Conservation (phyloP, 2,329 filamentous ascomycete species). For the Cladosporium cucumerinum region DNA sequence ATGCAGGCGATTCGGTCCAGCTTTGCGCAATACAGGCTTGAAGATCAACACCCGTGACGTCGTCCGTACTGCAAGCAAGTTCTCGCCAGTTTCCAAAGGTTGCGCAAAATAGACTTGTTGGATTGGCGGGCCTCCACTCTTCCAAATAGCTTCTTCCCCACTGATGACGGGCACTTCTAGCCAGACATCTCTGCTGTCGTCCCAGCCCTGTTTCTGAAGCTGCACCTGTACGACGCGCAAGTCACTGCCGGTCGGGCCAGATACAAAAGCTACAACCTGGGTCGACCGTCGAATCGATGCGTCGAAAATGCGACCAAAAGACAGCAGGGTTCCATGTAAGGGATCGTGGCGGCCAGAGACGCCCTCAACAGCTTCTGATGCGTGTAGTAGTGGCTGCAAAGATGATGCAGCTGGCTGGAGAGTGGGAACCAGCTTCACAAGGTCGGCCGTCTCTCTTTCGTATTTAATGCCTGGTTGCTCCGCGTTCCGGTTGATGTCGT, state of each 20-base stretch:
- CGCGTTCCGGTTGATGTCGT: background rate
- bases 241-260: slow-evolving; percentile 58
- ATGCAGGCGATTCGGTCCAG: slow-evolving; percentile 39
- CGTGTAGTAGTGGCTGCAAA: slow-evolving; percentile 22
- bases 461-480: slow-evolving; percentile 14
- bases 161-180: slow-evolving; percentile 47
- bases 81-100: slow-evolving; percentile 38
- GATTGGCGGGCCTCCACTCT: slow-evolving; percentile 51
- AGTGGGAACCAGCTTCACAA: slow-evolving; percentile 25
- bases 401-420: slow-evolving; percentile 22
- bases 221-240: slow-evolving; percentile 55
- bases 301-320: slow-evolving; percentile 55
- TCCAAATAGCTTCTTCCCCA: slow-evolving; percentile 55
- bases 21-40: slow-evolving; percentile 39
- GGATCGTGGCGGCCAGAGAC: slow-evolving; percentile 39
- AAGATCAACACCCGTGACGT: slow-evolving; percentile 48
- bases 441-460: slow-evolving; percentile 21
- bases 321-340: slow-evolving; percentile 46
- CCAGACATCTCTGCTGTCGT: slow-evolving; percentile 42
- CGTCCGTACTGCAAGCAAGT: slow-evolving; percentile 52
- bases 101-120: slow-evolving; percentile 54
- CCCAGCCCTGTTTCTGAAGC: slow-evolving; percentile 56
- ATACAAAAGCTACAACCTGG: slow-evolving; percentile 33
- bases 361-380: slow-evolving; percentile 34
- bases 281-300: slow-evolving; percentile 31